These are phyloP conservation scores for Straminergon stramineum DNA, from an alignment of 225 moss, liverwort and hornwort species.

Conservation along the genomic window DNA sequence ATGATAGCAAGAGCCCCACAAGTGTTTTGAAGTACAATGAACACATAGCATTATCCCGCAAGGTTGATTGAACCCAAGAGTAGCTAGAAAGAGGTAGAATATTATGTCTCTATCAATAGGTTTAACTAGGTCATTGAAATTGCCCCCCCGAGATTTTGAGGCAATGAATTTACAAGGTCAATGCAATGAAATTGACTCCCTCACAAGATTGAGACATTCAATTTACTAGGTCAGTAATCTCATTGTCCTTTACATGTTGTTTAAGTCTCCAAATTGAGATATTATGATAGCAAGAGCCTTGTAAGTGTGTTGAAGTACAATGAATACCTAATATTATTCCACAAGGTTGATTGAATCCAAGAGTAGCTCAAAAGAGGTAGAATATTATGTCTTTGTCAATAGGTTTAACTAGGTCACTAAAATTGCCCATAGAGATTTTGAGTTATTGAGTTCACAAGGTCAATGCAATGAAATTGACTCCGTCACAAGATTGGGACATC, in stretches of 20 bases:
- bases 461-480: neutral
- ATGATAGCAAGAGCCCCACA: neutral
- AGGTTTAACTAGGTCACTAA: neutral
- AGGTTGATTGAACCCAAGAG: neutral
- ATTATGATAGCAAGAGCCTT: neutral
- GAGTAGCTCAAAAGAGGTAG: neutral
- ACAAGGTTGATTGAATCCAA: too few relatives aligned
- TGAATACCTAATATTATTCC: too few relatives aligned
- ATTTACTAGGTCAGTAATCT: neutral
- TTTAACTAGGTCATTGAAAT: neutral
- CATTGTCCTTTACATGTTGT: neutral
- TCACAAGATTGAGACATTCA: neutral
- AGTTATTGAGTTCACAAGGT: accelerated
- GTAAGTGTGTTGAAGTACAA: too few relatives aligned
- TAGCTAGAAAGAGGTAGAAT: neutral
- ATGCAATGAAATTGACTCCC: neutral
- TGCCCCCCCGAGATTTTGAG: neutral
- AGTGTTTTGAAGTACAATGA: too few relatives aligned
- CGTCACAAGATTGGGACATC: neutral
- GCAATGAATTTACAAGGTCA: accelerated
- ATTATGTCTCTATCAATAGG: neutral
- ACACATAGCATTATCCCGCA: too few relatives aligned
- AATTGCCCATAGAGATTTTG: neutral
- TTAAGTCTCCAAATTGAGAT: neutral
- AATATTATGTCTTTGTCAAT: neutral